Percentiles rank a stretch among this genome's conserved stretches.
phyloP scores from a whole-genome alignment of 768 basidiomycete genomes.

The Calocybe gangraenosa region DNA sequence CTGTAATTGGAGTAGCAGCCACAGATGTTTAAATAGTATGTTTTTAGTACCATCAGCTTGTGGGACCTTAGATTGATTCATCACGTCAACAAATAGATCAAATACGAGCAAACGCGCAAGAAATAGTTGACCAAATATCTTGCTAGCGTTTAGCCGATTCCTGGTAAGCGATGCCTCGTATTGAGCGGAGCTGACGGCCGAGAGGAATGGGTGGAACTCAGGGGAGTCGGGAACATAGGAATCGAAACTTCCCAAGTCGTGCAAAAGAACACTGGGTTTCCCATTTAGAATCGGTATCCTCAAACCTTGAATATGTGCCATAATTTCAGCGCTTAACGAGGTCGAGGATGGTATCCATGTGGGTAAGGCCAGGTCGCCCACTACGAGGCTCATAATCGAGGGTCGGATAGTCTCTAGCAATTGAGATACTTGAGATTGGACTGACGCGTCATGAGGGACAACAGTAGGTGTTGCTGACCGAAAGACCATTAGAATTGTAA shows the following conservation, averaged over 20 bases:
- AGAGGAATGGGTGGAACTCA: conserved; percentile 27
- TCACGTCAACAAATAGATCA: conserved; percentile 30
- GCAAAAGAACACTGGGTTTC: conserved; percentile 37
- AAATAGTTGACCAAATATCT: conserved; percentile 34
- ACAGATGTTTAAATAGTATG: conserved; percentile 26
- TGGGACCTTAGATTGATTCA: conserved; percentile 17
- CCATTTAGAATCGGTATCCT: conserved; percentile 32
- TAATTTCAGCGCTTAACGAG: conserved; percentile 17
- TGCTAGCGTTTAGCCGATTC: conserved; percentile 34
- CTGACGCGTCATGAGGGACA: conserved; percentile 11
- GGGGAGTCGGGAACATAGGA: conserved; percentile 32
- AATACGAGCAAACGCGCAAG: conserved; percentile 39
- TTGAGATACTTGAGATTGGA: conserved; percentile 16
- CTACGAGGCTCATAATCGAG: conserved; percentile 26
- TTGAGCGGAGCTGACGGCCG: conserved; percentile 24
- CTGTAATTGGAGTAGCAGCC: conserved; percentile 39
- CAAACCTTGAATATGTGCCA: conserved; percentile 24
- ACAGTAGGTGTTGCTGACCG: too few relatives aligned
- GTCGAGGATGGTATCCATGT: conserved; percentile 25
- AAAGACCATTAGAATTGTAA: too few relatives aligned
- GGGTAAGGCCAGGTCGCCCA: conserved; percentile 28
- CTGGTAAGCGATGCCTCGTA: conserved; percentile 27
- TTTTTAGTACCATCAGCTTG: conserved; percentile 12
- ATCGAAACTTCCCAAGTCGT: conserved; percentile 36
- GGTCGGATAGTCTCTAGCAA: conserved; percentile 27